Base-by-base conservation (phyloP, 208 protist species). In the Leishmania aethiopica region DNA sequence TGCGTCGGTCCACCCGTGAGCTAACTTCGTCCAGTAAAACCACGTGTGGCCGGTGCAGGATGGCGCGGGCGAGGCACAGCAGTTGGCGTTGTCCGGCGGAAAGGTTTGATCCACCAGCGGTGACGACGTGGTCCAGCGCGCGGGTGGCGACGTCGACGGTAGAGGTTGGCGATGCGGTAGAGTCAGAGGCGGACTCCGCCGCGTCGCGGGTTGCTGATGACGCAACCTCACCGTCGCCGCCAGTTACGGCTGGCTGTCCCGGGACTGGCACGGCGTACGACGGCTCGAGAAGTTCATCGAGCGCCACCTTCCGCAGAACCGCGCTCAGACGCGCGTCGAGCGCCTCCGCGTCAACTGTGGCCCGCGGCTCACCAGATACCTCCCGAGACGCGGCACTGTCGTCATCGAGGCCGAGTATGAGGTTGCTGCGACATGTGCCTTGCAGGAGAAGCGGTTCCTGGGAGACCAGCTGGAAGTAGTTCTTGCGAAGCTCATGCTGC, bases 21-120 rank as follows among this genome's bases (percentile, higher is more conserved):
- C 97, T 99, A 15, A 98, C 94, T 86, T 99, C 99, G 86, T 99
- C 99, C 53, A 99, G 86, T 35, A 99, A 90, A 19, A 99, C 81
- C 0, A 99, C 87, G 53, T 89, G 90, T 19, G 97, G 89, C 37
- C 80, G 78, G 55, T 95, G 92, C 28, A 99, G 89, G n/a, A 99
- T 81, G 2, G 99, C 98, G 55, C 99, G 92, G 28, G 97, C 98
- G 19, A 99, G 81, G 84, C 98, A 99, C 11, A 99, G 66, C 53
- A 99, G 88, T 91, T 99, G 99, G 13, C 98, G 90, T 91, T 99
- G 97, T 6, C 99, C 99, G 3, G 96, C 92, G 2, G 90, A 96
- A 76, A 99, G 90, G 86, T 99, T 99, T 17, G 88, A 78, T 15
- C 98, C 91, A 15, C 83, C 86, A 7, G 80, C 87, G 45, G 96